A percentile compares a stretch with the other conserved stretches of the same genome.
Conservation (phyloP, 257 asterid genomes). For the Verbascum thapsus region DNA sequence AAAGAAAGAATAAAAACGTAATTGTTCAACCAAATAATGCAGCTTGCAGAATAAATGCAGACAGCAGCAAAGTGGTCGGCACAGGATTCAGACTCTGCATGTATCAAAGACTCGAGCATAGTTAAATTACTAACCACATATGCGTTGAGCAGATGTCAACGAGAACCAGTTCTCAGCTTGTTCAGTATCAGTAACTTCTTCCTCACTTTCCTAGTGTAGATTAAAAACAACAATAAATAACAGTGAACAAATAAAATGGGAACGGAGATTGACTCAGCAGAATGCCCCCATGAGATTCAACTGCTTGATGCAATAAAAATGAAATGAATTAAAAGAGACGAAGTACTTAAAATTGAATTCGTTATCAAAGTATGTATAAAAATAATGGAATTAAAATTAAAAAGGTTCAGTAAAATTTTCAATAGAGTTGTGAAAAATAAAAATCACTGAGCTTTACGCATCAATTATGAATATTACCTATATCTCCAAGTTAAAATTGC, state of each 20-base stretch:
- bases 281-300: neutral
- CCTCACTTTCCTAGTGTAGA: constrained; percentile 84
- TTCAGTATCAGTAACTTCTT: constrained; percentile 97
- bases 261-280: constrained; percentile 24
- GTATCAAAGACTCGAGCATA: no score
- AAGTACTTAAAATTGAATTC: constrained; percentile 14
- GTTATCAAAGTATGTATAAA: neutral
- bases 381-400: neutral
- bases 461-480: neutral
- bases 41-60: constrained; percentile 1
- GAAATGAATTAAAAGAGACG: neutral
- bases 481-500: constrained; percentile 6
- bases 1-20: neutral
- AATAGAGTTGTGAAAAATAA: constrained; percentile 2
- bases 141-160: constrained; percentile 94
- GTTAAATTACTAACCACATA: constrained; percentile 69
- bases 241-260: constrained; percentile 22
- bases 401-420: constrained; percentile 7
- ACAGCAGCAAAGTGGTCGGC: neutral
- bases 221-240: constrained; percentile 29
- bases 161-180: constrained; percentile 99
- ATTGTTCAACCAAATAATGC: constrained; percentile 1
- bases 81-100: neutral
- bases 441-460: neutral
- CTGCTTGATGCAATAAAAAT: constrained; percentile 18